Evolutionary conservation across 2,329 filamentous ascomycete species (phyloP).

Genomic region (Alternaria sp.): DNA sequence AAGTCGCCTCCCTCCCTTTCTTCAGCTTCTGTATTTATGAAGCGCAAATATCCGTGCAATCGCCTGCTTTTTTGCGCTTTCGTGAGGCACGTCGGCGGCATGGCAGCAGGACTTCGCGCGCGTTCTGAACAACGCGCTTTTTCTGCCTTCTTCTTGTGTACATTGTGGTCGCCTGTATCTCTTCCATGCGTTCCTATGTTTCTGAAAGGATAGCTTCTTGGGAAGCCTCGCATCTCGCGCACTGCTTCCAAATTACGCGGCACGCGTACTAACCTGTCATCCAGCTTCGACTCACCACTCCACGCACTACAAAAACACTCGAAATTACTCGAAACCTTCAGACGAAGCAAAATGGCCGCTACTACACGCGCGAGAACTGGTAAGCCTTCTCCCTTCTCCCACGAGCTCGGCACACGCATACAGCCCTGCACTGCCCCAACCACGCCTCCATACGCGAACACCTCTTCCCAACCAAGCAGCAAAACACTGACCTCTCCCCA

Average conservation of each 20-base stretch:
- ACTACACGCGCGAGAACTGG: slow-evolving; percentile 45
- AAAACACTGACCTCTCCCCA: background rate
- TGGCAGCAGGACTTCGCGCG: slow-evolving; percentile 1
- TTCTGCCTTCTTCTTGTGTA: background rate
- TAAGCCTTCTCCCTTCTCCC: background rate
- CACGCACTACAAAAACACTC: background rate
- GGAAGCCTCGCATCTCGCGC: background rate
- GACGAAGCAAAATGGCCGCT: slow-evolving; percentile 20
- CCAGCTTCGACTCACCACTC: background rate
- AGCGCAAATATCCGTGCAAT: background rate
- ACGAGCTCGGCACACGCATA: background rate
- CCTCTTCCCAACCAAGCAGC: slow-evolving; percentile 36
- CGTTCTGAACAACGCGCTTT: background rate
- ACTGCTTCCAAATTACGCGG: slow-evolving; percentile 1
- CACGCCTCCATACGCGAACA: background rate
- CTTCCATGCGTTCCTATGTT: background rate
- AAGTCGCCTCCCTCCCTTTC: slow-evolving; percentile 17
- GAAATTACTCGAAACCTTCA: background rate
- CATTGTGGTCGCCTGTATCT: background rate
- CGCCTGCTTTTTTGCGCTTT: background rate
- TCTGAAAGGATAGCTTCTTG: background rate
- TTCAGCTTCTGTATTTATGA: background rate
- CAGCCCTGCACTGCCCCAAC: background rate
- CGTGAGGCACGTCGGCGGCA: background rate
- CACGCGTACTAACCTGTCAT: background rate